These are phyloP conservation scores for Naganishia vaughanmartiniae DNA, from an alignment of 768 basidiomycete genomes.

Conservation along the genomic window DNA sequence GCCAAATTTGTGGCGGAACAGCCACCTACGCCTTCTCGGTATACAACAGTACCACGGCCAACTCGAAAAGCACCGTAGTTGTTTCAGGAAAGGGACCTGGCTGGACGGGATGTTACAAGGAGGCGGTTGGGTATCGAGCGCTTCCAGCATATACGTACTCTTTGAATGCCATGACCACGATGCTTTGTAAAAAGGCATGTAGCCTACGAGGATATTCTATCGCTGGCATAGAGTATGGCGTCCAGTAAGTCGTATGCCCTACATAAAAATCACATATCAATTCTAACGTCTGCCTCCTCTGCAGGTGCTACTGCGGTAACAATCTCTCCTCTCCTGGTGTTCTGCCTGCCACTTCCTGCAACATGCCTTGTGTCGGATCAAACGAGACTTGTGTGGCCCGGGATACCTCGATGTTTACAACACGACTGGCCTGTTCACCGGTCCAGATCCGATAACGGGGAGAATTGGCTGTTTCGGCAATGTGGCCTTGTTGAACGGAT, in stretches of 20 bases:
- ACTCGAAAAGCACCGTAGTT: neutral
- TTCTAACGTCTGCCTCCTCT: neutral
- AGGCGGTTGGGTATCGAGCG: neutral
- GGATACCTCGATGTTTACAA: neutral
- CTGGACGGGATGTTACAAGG: slow-evolving; percentile 5
- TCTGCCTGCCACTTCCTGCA: neutral
- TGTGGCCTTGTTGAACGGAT: neutral
- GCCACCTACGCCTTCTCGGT: neutral
- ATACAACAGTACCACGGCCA: neutral
- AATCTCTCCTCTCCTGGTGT: neutral
- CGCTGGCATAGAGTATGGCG: neutral
- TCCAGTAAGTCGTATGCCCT: neutral
- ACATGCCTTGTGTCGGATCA: neutral
- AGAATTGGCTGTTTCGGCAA: slow-evolving; percentile 1
- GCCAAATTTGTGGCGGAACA: slow-evolving; percentile 39
- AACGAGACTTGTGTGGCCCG: slow-evolving; percentile 2
- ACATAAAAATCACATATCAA: neutral
- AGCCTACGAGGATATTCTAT: neutral
- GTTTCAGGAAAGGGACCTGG: neutral
- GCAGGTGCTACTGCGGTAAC: slow-evolving; percentile 2
- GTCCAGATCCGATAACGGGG: neutral
- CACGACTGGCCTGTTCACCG: neutral
- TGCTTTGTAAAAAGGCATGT: neutral
- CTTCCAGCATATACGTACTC: neutral
- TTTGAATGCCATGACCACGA: neutral